Percentiles rank a stretch among this genome's conserved stretches.
phyloP scores from a whole-genome alignment of 2,329 filamentous ascomycete species.

The Ambrosiella cleistominuta region DNA sequence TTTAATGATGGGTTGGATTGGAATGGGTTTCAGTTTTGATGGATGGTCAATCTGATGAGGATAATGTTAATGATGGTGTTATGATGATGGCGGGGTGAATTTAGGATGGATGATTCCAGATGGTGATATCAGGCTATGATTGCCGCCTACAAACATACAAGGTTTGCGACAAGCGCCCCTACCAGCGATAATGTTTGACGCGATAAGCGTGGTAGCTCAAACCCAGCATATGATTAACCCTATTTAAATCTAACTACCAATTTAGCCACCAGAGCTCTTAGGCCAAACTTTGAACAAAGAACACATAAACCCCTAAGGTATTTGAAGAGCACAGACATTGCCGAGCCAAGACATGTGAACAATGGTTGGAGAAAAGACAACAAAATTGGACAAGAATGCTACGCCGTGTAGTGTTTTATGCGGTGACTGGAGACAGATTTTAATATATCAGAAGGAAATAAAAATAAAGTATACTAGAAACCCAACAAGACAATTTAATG shows the following conservation, averaged over 20 bases:
- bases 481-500: background rate
- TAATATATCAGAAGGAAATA: background rate
- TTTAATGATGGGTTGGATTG: background rate
- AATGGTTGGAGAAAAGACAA: background rate
- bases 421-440: background rate
- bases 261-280: background rate
- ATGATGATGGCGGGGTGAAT: background rate
- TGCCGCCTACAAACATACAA: background rate
- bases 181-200: background rate
- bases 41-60: background rate
- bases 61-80: background rate
- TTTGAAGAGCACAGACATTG: background rate
- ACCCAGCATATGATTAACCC: background rate
- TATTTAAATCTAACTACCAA: background rate
- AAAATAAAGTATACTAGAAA: background rate
- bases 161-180: background rate
- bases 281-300: background rate
- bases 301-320: slow-evolving; percentile 2
- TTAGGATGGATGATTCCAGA: background rate
- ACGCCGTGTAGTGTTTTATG: background rate
- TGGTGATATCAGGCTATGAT: background rate
- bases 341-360: background rate
- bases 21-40: background rate
- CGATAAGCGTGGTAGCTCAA: background rate
- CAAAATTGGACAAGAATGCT: background rate